Percentiles rank a stretch among this genome's conserved stretches.
Evolutionary conservation across 2,329 filamentous ascomycete genomes (phyloP).

Genomic region (Helotiales sp.): DNA sequence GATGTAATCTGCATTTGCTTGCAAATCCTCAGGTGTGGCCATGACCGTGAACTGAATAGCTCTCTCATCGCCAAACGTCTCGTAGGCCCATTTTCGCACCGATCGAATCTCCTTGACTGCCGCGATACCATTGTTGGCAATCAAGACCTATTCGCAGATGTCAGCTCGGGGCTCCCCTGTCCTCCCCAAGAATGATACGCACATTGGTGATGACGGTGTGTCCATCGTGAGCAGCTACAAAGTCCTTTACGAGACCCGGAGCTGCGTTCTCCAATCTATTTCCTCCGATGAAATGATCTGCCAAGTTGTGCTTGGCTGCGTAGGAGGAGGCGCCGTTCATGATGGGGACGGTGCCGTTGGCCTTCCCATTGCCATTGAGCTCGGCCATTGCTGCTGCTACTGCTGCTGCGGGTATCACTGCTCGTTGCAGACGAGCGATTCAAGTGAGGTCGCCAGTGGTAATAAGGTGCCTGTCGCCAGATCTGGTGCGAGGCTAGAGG

Average conservation of each 20-base stretch:
- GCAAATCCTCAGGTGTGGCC: constrained; percentile 97
- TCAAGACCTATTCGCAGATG: constrained; percentile 69
- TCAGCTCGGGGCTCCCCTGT: not conserved
- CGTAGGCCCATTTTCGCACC: constrained; percentile 99
- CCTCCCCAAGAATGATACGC: constrained; percentile 40
- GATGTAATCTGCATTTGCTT: constrained; percentile 98
- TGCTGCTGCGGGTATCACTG: constrained; percentile 26
- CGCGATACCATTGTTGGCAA: constrained; percentile 99
- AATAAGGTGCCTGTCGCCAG: constrained; percentile 12
- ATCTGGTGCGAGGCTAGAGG: not conserved
- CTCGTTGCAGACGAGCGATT: constrained; percentile 32
- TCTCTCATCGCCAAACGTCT: constrained; percentile 96
- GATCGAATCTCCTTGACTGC: constrained; percentile 99
- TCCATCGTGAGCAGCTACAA: constrained; percentile 83
- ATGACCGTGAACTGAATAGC: constrained; percentile 99
- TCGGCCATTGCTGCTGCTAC: constrained; percentile 58
- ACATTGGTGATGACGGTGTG: constrained; percentile 99
- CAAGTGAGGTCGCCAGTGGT: constrained; percentile 26
- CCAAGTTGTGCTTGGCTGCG: constrained; percentile 77
- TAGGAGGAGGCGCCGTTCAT: constrained; percentile 65
- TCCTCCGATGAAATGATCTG: constrained; percentile 95
- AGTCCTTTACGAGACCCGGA: constrained; percentile 90
- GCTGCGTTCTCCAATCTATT: constrained; percentile 82
- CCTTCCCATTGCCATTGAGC: constrained; percentile 37
- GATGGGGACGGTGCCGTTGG: constrained; percentile 47